phyloP scores from a whole-genome alignment of 192 early-diverging fungal genomes.

The Coemansia sp. region DNA sequence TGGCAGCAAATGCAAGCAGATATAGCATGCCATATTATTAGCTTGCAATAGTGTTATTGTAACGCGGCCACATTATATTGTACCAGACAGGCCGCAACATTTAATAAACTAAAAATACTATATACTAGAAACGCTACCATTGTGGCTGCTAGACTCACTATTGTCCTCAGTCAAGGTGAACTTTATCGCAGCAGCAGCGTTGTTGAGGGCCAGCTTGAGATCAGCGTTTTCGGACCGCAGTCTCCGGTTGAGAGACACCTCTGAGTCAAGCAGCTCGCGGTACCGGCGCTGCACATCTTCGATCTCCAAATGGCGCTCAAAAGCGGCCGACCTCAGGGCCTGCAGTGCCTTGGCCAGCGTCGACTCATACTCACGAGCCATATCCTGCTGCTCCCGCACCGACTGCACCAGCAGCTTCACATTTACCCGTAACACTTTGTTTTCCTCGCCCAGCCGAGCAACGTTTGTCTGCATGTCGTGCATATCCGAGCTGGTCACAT shows the following conservation, averaged over 20 bases:
- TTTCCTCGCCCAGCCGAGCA: constrained; percentile 20
- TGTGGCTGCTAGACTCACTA: background rate
- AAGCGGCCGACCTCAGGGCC: constrained; percentile 36
- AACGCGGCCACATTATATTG: no score
- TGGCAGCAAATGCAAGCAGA: no score
- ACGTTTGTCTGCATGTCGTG: background rate
- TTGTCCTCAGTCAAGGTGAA: constrained; percentile 12
- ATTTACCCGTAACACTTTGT: constrained; percentile 19
- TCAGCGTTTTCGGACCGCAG: constrained; percentile 31
- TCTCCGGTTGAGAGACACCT: constrained; percentile 32
- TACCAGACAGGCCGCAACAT: no score
- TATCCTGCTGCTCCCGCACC: constrained; percentile 45
- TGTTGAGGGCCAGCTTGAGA: constrained; percentile 24
- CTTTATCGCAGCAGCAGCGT: constrained; percentile 24
- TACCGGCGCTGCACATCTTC: constrained; percentile 28
- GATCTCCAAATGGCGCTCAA: constrained; percentile 40
- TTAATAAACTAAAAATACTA: background rate
- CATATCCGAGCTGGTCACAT: constrained; percentile 7
- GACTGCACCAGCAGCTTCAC: constrained; percentile 24
- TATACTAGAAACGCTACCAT: background rate
- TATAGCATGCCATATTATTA: no score
- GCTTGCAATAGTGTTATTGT: no score
- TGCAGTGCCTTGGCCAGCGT: constrained; percentile 31
- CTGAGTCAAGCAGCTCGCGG: constrained; percentile 30
- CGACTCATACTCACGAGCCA: constrained; percentile 43